Evolutionary conservation across 2,329 filamentous ascomycete genomes (phyloP).

Genomic region (Botrytis hyacinthi): DNA sequence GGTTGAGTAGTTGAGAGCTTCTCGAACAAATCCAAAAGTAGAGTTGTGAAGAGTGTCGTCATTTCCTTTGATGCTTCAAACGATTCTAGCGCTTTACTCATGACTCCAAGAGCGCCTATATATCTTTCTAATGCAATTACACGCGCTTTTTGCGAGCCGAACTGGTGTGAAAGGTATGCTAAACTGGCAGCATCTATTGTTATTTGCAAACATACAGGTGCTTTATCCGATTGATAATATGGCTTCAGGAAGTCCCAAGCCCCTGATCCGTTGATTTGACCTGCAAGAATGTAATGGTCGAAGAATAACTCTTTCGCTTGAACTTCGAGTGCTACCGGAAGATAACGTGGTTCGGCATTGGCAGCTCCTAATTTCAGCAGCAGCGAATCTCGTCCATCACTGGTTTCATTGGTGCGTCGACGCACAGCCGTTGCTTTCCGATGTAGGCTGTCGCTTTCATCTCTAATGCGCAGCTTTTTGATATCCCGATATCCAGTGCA

Average conservation of each 20-base stretch:
- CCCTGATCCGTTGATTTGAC: neutral
- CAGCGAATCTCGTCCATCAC: too few relatives aligned
- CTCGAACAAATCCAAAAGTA: slow-evolving; percentile 25
- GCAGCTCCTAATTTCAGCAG: neutral
- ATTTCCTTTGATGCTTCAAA: slow-evolving; percentile 5
- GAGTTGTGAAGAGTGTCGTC: slow-evolving; percentile 19
- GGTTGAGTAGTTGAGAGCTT: slow-evolving; percentile 10
- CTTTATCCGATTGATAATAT: slow-evolving; percentile 6
- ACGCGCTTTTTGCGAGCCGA: slow-evolving; percentile 2
- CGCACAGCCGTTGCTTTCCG: neutral
- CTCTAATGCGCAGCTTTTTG: slow-evolving; percentile 20
- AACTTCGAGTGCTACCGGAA: slow-evolving; percentile 19
- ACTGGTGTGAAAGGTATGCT: slow-evolving; percentile 22
- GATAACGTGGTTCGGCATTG: neutral
- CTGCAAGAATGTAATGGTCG: slow-evolving; percentile 17
- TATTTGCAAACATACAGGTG: slow-evolving; percentile 5
- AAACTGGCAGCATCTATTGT: slow-evolving; percentile 23
- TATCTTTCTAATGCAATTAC: slow-evolving; percentile 20
- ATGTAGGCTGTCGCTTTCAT: slow-evolving; percentile 18
- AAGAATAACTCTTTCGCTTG: slow-evolving; percentile 23
- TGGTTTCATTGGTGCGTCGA: neutral
- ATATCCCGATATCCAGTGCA: slow-evolving; percentile 24
- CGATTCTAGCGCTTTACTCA: slow-evolving; percentile 19
- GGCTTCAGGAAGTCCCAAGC: slow-evolving; percentile 17
- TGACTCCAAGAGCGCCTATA: slow-evolving; percentile 1